These are phyloP conservation scores for Colletotrichum sp. DNA, from an alignment of 2,329 filamentous ascomycete species.

Conservation along the genomic window DNA sequence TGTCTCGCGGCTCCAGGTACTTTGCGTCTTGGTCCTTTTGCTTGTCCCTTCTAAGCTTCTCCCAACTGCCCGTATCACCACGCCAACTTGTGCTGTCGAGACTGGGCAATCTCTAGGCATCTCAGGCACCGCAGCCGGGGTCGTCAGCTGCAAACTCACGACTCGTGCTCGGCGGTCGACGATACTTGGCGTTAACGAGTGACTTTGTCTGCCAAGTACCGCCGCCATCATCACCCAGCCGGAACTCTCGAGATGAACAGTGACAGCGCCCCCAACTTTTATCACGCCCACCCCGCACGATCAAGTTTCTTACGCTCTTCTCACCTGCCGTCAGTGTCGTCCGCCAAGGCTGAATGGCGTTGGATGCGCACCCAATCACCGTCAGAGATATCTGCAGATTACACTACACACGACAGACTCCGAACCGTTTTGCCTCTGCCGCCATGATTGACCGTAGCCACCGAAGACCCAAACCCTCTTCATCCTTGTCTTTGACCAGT, in stretches of 20 bases:
- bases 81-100: neutral
- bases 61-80: neutral
- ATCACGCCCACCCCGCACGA: neutral
- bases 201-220: constrained; percentile 15
- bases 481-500: neutral
- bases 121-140: neutral
- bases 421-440: neutral
- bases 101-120: constrained; percentile 9
- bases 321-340: neutral
- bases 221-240: neutral
- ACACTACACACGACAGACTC: neutral
- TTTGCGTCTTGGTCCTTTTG: neutral
- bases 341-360: constrained; percentile 15
- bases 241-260: neutral
- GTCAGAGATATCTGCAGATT: neutral
- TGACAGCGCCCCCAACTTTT: neutral
- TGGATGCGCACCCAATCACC: neutral
- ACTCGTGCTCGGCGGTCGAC: neutral
- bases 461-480: neutral
- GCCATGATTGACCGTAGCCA: neutral
- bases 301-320: neutral
- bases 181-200: constrained; percentile 20
- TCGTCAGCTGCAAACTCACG: neutral
- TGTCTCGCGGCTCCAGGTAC: neutral
- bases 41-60: constrained; percentile 20